These are phyloP conservation scores for Saturnispora galanensis DNA, from an alignment of 805 yeast species.

Conservation along the genomic window DNA sequence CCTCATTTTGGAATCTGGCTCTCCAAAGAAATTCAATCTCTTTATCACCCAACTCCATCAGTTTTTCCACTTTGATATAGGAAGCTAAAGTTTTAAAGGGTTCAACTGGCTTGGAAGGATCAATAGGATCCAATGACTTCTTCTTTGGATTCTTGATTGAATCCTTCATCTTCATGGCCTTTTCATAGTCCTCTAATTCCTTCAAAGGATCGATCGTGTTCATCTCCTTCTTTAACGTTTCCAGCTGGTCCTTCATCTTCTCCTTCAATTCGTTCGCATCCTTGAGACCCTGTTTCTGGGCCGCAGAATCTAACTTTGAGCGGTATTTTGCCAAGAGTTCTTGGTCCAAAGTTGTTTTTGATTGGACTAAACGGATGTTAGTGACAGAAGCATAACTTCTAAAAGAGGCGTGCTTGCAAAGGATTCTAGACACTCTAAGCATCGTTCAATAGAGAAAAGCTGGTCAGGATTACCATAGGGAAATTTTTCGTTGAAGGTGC, in stretches of 20 bases:
- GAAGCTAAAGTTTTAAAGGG: constrained; percentile 69
- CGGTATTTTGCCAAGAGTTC: constrained; percentile 31
- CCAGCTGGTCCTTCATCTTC: constrained; percentile 53
- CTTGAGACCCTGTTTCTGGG: constrained; percentile 33
- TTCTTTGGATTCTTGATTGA: constrained; percentile 18
- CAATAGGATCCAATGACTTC: constrained; percentile 26
- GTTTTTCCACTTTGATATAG: constrained; percentile 60
- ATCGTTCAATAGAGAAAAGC: background rate
- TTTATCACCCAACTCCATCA: constrained; percentile 41
- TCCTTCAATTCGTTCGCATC: constrained; percentile 52
- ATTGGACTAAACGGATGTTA: constrained; percentile 22
- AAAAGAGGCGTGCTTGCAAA: background rate
- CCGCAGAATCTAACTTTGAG: constrained; percentile 32
- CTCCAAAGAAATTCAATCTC: constrained; percentile 84
- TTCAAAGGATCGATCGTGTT: constrained; percentile 59
- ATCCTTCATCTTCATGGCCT: constrained; percentile 15
- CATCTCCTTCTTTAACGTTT: constrained; percentile 43
- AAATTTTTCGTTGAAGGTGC: too few species aligned
- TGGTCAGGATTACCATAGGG: too few species aligned
- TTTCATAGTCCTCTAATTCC: constrained; percentile 45
- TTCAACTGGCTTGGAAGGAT: constrained; percentile 24
- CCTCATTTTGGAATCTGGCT: constrained; percentile 63
- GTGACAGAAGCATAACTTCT: constrained; percentile 19
- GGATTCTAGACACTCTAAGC: background rate
- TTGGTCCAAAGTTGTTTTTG: constrained; percentile 20